phyloP scores from a whole-genome alignment of 352 stramenopile genomes.

The Globisporangium parvum region DNA sequence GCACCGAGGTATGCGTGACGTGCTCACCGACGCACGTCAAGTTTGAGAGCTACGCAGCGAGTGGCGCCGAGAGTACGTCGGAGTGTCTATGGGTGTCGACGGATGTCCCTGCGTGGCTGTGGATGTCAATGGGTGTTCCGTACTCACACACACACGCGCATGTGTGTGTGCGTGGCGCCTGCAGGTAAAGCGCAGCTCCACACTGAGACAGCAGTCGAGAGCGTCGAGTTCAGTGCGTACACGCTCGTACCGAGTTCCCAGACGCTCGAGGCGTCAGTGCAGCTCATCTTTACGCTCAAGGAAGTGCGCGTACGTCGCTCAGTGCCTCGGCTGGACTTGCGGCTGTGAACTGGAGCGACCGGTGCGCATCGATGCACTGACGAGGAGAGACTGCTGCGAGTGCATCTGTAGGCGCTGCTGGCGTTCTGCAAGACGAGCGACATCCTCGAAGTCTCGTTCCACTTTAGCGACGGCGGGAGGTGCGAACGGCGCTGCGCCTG shows the following conservation, averaged over 20 bases:
- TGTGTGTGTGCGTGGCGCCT: too few relatives aligned
- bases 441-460: slow-evolving; percentile 66
- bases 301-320: slow-evolving; percentile 57
- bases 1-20: slow-evolving; percentile 67
- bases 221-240: slow-evolving; percentile 71
- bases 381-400: not conserved
- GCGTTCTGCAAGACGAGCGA: slow-evolving; percentile 77
- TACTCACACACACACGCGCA: too few relatives aligned
- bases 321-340: too few relatives aligned
- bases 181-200: slow-evolving; percentile 67
- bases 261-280: slow-evolving; percentile 42
- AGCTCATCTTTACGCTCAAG: slow-evolving; percentile 82
- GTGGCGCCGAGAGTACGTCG: slow-evolving; percentile 33
- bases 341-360: too few relatives aligned
- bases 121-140: too few relatives aligned
- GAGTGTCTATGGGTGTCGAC: not conserved
- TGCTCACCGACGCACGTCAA: slow-evolving; percentile 58
- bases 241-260: slow-evolving; percentile 30
- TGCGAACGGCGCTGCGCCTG: slow-evolving; percentile 7
- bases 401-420: slow-evolving; percentile 36
- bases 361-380: too few relatives aligned
- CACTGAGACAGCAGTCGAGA: slow-evolving; percentile 79
- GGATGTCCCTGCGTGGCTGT: too few relatives aligned
- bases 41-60: slow-evolving; percentile 77
- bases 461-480: slow-evolving; percentile 64